Conservation (phyloP, 164 flowering plant species). For the Nelumbo lutea region DNA sequence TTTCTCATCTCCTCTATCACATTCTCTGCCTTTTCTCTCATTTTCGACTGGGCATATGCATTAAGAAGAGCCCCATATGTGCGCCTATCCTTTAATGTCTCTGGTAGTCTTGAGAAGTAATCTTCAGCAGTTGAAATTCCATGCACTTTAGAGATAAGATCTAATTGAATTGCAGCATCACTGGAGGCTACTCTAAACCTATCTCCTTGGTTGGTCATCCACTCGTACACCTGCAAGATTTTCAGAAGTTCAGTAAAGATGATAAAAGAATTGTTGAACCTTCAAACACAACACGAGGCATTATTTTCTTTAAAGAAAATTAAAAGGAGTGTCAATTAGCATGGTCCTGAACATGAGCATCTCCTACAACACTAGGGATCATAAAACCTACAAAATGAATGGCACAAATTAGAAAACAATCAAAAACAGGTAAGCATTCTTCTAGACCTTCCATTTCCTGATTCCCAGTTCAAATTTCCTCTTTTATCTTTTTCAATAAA, state of each 20-base stretch:
- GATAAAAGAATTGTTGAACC: neutral
- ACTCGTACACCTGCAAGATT: constrained; percentile 67
- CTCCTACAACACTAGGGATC: neutral
- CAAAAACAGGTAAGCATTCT: neutral
- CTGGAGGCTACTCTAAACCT: constrained; percentile 56
- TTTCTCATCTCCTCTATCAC: constrained; percentile 39
- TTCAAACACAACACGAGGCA: neutral
- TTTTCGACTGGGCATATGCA: constrained; percentile 52
- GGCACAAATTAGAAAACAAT: neutral
- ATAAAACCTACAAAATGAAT: neutral
- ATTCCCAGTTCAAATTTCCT: neutral
- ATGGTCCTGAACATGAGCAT: no score
- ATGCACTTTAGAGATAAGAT: constrained; percentile 67
- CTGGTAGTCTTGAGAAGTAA: constrained; percentile 50
- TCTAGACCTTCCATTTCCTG: neutral
- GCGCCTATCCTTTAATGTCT: constrained; percentile 52
- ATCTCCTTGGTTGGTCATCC: constrained; percentile 67
- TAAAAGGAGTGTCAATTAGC: no score
- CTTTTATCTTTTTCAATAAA: neutral
- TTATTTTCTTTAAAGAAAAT: no score
- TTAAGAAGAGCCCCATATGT: constrained; percentile 75
- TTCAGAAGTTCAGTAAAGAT: constrained; percentile 1
- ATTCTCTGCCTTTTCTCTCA: constrained; percentile 50
- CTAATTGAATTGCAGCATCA: constrained; percentile 86
- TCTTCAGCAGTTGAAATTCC: constrained; percentile 72